Base-by-base conservation (phyloP, 345 rosid genomes). In the Gynandropsis gynandra region DNA sequence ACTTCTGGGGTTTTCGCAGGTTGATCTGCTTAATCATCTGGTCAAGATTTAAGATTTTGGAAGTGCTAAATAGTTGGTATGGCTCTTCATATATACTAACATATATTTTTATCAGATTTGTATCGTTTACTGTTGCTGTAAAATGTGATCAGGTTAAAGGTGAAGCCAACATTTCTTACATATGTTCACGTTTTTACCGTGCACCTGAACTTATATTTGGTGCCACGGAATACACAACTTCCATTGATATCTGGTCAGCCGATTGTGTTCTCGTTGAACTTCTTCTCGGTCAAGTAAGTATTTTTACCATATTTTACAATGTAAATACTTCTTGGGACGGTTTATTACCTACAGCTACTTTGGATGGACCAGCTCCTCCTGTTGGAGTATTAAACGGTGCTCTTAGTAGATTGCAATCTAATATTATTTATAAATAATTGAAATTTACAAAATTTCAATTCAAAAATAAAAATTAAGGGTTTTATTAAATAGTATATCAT, bases 61-160 rank as follows among this genome's bases (percentile, higher is more conserved):
- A 63, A 80, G 86, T 42, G 86, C 86, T 35, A 80, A 80, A 80
- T 73, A 72, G 65, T 68, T 80, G 42, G 86, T 77, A 72, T 56
- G 80, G 62, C 29, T 24, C 29, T 24, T 24, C 5, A 2, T 5
- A 24, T 24, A 5, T 24, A 24, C 29, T 24, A 24, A 24, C 29
- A 24, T 5, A 2, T 24, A 24, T 2, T 24, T 24, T 24, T 24
- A 2, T 24, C 29, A 24, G 29, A 24, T 5, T 2, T 24, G 4
- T 2, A 24, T 24, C 12, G 15, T 14, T 31, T 37, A 17, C 40
- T 2, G 8, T 15, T 24, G 40, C 8, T 17, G 14, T 43, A 27
- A 42, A 13, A 2, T 59, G 32, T 49, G 56, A 48, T 59, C 80
- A 80, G 87, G 72, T 80, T 29, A 76, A 74, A 54, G 72, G 72